Evolutionary conservation across 306 rosid species (phyloP).

Genomic region (Herpetospermum pedunculosum): DNA sequence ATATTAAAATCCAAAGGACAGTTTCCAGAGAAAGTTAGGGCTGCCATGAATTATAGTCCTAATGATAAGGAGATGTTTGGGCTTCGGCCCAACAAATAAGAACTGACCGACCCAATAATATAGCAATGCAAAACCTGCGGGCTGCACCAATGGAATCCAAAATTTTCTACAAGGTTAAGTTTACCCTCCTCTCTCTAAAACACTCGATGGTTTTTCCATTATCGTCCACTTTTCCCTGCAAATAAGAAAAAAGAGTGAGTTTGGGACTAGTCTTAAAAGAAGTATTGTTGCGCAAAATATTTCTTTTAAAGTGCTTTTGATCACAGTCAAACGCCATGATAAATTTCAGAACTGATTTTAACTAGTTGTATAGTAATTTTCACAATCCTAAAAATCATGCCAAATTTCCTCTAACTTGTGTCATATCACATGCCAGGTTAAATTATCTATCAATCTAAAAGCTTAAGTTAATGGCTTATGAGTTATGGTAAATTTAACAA

Average conservation of each 20-base stretch:
- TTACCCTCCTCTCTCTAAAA: neutral
- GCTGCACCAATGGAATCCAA: neutral
- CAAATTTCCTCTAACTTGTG: neutral
- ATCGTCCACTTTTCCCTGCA: neutral
- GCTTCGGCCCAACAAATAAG: neutral
- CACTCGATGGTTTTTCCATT: neutral
- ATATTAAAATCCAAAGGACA: neutral
- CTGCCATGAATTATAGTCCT: neutral
- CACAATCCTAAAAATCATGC: neutral
- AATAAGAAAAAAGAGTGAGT: neutral
- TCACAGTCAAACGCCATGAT: neutral
- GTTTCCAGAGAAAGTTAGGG: neutral
- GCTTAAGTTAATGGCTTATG: too few species aligned
- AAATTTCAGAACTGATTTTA: neutral
- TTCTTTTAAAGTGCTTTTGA: neutral
- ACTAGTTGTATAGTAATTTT: neutral
- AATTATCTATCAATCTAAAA: too few species aligned
- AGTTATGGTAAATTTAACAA: too few species aligned
- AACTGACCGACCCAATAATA: neutral
- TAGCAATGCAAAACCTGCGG: neutral
- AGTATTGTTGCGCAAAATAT: neutral
- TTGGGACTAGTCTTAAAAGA: neutral
- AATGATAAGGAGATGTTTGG: neutral
- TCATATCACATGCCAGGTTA: too few species aligned
- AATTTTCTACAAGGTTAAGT: neutral